Percentiles rank a stretch among this genome's conserved stretches.
These are phyloP conservation scores for Phialophora macrospora DNA, from an alignment of 2,329 filamentous ascomycete genomes.

Conservation along the genomic window DNA sequence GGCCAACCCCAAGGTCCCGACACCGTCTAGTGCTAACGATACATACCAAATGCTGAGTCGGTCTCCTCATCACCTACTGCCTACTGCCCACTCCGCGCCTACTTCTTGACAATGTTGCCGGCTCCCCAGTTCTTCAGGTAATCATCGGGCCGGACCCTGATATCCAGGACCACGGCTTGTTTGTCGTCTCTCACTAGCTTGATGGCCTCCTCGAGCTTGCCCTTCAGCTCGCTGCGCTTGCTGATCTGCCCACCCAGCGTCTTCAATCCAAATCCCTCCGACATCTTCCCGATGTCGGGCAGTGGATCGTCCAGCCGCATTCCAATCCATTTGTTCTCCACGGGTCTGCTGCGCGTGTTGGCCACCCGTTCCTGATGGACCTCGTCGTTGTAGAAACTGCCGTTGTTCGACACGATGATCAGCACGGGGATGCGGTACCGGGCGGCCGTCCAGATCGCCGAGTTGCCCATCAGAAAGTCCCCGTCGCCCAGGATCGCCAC, in stretches of 20 bases:
- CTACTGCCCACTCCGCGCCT: neutral
- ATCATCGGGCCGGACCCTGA: conserved; percentile 14
- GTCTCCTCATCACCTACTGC: no score
- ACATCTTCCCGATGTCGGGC: conserved; percentile 12
- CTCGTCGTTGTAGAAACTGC: conserved; percentile 19
- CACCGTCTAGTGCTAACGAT: neutral
- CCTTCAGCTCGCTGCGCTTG: conserved; percentile 10
- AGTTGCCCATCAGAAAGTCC: conserved; percentile 16
- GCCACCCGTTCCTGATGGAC: conserved; percentile 11
- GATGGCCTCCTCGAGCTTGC: conserved; percentile 10
- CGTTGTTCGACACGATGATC: conserved; percentile 18
- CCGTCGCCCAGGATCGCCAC: conserved; percentile 13
- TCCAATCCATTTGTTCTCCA: conserved; percentile 16
- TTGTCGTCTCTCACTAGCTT: conserved; percentile 8
- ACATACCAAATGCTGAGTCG: no score
- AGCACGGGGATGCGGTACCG: conserved; percentile 14
- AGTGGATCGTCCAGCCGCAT: conserved; percentile 14
- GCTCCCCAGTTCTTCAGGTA: conserved; percentile 18
- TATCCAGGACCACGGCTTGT: conserved; percentile 6
- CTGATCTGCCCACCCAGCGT: conserved; percentile 12
- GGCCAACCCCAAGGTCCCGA: no score
- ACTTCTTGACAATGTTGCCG: conserved; percentile 12
- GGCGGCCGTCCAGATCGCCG: conserved; percentile 13
- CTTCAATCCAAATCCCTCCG: conserved; percentile 4
- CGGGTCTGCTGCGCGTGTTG: conserved; percentile 11